Evolutionary conservation across 2,329 filamentous ascomycete species (phyloP), one percentile per base, ranked within the genome.

Genomic region (Clarireedia hainanense): DNA sequence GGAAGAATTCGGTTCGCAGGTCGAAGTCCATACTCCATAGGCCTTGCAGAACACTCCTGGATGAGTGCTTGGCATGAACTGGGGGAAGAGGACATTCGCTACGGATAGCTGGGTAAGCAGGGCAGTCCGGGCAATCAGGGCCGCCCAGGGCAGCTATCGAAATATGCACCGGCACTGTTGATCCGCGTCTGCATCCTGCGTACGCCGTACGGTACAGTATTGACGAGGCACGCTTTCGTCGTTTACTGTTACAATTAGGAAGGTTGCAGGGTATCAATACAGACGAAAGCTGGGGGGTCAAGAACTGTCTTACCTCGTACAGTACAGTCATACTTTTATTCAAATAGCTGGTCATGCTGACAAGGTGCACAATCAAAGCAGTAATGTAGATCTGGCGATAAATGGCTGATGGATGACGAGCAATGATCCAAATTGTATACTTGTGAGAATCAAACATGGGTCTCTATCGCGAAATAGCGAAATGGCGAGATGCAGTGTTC

Each of bases 181-280:
- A 45, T 50, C 47, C 39, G 23, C 23, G 17, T 48, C 26, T 55
- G 47, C 46, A 50, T 45, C 30, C 30, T 34, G 30, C 30, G 7
- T 34, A 34, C 30, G 30, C 9, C 30, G 7, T 34, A 34, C 30
- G 30, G 30, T 34, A 34, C 30, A 34, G 30, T 34, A 34, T 34
- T 34, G 30, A 30, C 27, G 27, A 53, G 50, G 50, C n/a, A 53
- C 50, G 30, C 42, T 53, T 24, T 48, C 5, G 37, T 39, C 6
- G 52, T 54, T 49, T 14, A 49, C 49, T 49, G 45, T 26, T 49
- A 20, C 26, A n/a, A 54, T 52, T 54, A 42, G 52, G 52, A 54
- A 54, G 52, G 52, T 42, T 20, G 17, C 15, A 43, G 40, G 40
- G 20, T 42, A 42, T 20, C 15, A 42, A 12, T 9, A 43, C 10